Base-by-base conservation (phyloP, 192 early-diverging fungal species). In the Umbelopsis vinacea region DNA sequence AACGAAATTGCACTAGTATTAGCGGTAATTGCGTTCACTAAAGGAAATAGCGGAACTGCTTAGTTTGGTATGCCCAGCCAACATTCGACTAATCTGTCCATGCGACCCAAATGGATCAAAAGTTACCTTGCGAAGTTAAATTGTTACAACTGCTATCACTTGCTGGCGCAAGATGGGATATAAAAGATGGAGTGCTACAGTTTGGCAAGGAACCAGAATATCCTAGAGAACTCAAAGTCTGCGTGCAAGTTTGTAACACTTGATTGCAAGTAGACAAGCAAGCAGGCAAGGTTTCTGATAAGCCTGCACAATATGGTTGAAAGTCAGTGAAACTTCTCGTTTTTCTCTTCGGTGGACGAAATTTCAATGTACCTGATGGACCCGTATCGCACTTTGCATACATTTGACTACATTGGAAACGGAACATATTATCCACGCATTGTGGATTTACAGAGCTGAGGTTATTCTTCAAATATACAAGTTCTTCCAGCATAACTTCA, bases 191-290 rank as follows among this genome's bases (percentile, higher is more conserved):
- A 6, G 50, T 50, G 11, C 69, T 46, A 24, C 81, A 82, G 9
- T 82, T 26, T 19, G 81, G 81, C 10, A 82, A 53, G 21, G 54
- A 12, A 21, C 19, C 7, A 0, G 54, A 9, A 35, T 63, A 43
- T 5, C 71, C 35, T 17, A 76, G 70, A 43, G 74, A 35, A 9
- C 60, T 70, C 45, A 82, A 57, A 12, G 74, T 50, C 26, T 69
- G 26, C 7, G 71, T 46, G 54, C 81, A 82, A 24, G 60, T 35
- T 9, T 67, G 7, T 1, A 70, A 19, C 0, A 69, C 70, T n/a
- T 23, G 45, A 23, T 73, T 68, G 53, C 81, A 82, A 11, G 81
- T 82, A 10, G 81, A 82, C 29, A 40, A 46, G 37, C 81, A 82
- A 12, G 77, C 74, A 22, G 78, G 73, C 7, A 24, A 14, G 10